phyloP scores from a whole-genome alignment of 192 early-diverging fungal species.

The Chytriomyces sp. region DNA sequence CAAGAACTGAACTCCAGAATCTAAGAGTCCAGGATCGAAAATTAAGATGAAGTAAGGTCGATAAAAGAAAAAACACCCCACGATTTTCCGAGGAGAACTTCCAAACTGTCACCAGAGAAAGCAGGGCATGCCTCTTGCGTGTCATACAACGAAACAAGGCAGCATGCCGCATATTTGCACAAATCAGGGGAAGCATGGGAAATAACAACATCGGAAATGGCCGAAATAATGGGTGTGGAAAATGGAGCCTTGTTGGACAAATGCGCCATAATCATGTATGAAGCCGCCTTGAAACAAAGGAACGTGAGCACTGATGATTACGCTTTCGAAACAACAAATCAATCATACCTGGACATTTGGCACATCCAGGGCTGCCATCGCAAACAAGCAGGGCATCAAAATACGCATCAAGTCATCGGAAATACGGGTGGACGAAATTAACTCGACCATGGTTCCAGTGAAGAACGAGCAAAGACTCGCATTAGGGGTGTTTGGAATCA shows the following conservation, averaged over 20 bases:
- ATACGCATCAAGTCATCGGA: conserved; percentile 60
- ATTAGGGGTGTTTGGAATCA: conserved; percentile 41
- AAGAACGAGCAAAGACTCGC: conserved; percentile 72
- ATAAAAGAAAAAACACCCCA: no score
- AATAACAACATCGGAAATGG: conserved; percentile 54
- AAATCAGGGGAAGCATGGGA: conserved; percentile 30
- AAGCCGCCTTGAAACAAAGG: conserved; percentile 9
- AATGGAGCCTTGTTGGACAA: conserved; percentile 60
- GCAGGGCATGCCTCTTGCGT: conserved; percentile 10
- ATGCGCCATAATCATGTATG: conserved; percentile 74
- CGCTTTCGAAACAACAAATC: conserved; percentile 29
- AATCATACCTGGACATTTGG: conserved; percentile 51
- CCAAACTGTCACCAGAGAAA: conserved; percentile 2
- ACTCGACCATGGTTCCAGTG: conserved; percentile 65
- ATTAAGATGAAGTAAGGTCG: no score
- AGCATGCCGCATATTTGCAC: conserved; percentile 28
- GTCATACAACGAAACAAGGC: conserved; percentile 36
- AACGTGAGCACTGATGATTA: background rate
- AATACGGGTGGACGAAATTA: conserved; percentile 53
- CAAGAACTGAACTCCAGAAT: conserved; percentile 10
- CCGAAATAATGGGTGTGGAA: conserved; percentile 47
- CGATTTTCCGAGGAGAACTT: background rate
- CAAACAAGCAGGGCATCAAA: conserved; percentile 66
- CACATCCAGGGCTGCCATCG: conserved; percentile 51
- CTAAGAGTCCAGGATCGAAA: no score